phyloP scores from a whole-genome alignment of 331 rosid genomes.

The Malus hybrid region DNA sequence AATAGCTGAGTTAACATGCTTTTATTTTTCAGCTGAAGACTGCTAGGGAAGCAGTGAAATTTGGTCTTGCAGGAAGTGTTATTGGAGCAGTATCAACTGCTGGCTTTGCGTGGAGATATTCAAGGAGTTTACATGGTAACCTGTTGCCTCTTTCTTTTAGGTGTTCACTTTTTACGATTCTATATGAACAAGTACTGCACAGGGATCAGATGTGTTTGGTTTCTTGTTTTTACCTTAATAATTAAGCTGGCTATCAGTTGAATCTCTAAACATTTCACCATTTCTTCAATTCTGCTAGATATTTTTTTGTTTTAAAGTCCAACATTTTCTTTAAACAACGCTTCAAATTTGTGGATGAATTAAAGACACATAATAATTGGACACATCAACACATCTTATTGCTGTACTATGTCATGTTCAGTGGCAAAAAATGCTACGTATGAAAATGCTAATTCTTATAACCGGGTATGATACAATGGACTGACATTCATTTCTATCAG shows the following conservation, averaged over 20 bases:
- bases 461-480: background rate
- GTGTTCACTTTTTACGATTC: background rate
- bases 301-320: background rate
- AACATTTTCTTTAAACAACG: background rate
- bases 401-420: background rate
- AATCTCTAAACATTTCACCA: background rate
- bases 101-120: constrained; percentile 64
- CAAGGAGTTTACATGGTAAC: constrained; percentile 75
- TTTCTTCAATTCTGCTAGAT: background rate
- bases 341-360: background rate
- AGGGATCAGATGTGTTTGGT: background rate
- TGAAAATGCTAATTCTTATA: background rate
- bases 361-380: background rate
- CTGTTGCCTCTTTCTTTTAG: constrained; percentile 14
- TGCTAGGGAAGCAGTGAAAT: constrained; percentile 36
- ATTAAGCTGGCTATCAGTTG: background rate
- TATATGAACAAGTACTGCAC: background rate
- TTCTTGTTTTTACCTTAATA: background rate
- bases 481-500: background rate
- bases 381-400: background rate
- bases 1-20: background rate
- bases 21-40: constrained; percentile 31
- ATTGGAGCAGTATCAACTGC: constrained; percentile 58
- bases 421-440: background rate
- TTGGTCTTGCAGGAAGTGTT: constrained; percentile 55